Conservation (phyloP, 2,329 filamentous ascomycete genomes). For the Parascedosporium putredinis region DNA sequence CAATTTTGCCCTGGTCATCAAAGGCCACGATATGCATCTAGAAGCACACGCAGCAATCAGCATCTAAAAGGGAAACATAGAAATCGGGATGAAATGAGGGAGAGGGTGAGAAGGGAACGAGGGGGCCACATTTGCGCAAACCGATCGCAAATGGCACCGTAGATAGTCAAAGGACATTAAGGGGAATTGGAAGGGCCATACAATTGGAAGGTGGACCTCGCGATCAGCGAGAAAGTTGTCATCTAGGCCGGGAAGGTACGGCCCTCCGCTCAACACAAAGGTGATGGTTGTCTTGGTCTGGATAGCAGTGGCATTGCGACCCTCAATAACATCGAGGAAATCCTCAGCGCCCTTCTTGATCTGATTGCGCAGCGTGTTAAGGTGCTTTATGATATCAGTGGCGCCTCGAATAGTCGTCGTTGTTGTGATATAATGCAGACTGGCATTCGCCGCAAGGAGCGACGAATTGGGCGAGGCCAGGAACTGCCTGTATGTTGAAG, state of each 20-base stretch:
- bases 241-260: slow-evolving; percentile 80
- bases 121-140: too few species aligned
- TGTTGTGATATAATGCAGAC: slow-evolving; percentile 83
- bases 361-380: slow-evolving; percentile 58
- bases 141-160: too few species aligned
- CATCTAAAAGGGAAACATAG: background rate
- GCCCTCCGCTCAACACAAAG: slow-evolving; percentile 70
- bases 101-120: background rate
- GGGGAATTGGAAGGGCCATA: slow-evolving; percentile 38
- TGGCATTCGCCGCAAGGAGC: slow-evolving; percentile 53
- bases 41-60: too few species aligned
- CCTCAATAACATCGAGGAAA: slow-evolving; percentile 64
- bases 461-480: slow-evolving; percentile 55
- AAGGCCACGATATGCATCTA: slow-evolving; percentile 86
- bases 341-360: slow-evolving; percentile 78
- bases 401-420: slow-evolving; percentile 62
- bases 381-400: slow-evolving; percentile 72
- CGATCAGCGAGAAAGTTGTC: slow-evolving; percentile 89
- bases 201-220: slow-evolving; percentile 68
- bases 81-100: background rate
- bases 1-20: slow-evolving; percentile 64
- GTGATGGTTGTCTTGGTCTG: slow-evolving; percentile 78
- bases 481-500: slow-evolving; percentile 59
- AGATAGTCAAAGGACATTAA: background rate
- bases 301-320: slow-evolving; percentile 56